phyloP scores from a whole-genome alignment of 2,329 filamentous ascomycete species.

The Lecanosticta acicola region DNA sequence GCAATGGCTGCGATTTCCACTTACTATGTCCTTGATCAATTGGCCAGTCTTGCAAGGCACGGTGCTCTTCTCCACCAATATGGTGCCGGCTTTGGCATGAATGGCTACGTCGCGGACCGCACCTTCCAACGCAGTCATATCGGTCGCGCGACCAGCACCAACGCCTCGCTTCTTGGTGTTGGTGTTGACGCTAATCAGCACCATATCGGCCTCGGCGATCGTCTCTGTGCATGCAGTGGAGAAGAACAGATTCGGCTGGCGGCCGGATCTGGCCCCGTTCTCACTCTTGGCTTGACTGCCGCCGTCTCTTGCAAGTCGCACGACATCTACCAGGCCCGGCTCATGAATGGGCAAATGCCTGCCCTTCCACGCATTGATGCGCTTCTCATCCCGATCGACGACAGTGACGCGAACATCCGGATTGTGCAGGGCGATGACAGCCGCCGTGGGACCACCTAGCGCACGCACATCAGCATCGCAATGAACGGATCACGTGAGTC shows the following conservation, averaged over 20 bases:
- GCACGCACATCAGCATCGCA: background rate
- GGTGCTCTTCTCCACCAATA: conserved; percentile 76
- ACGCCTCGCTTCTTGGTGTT: conserved; percentile 66
- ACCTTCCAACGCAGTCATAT: conserved; percentile 65
- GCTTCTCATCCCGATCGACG: conserved; percentile 61
- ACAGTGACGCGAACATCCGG: conserved; percentile 66
- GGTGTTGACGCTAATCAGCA: conserved; percentile 73
- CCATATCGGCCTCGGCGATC: conserved; percentile 63
- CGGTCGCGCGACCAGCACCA: conserved; percentile 64
- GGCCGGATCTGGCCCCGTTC: conserved; percentile 22
- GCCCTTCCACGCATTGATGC: conserved; percentile 70
- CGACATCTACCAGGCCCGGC: conserved; percentile 62
- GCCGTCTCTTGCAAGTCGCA: conserved; percentile 54
- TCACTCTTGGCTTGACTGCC: conserved; percentile 2
- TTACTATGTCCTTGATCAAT: conserved; percentile 60
- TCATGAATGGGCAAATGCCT: conserved; percentile 70
- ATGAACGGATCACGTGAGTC: conserved; percentile 65
- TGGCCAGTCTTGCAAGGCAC: conserved; percentile 70
- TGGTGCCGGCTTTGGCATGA: conserved; percentile 58
- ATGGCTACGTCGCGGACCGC: conserved; percentile 61
- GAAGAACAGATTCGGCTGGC: conserved; percentile 65
- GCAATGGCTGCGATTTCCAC: conserved; percentile 20
- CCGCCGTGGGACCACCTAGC: conserved; percentile 64
- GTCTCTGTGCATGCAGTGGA: conserved; percentile 58
- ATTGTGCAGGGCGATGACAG: conserved; percentile 68